These are phyloP conservation scores for Strobilomyces confusus DNA, from an alignment of 768 basidiomycete genomes.

Conservation along the genomic window DNA sequence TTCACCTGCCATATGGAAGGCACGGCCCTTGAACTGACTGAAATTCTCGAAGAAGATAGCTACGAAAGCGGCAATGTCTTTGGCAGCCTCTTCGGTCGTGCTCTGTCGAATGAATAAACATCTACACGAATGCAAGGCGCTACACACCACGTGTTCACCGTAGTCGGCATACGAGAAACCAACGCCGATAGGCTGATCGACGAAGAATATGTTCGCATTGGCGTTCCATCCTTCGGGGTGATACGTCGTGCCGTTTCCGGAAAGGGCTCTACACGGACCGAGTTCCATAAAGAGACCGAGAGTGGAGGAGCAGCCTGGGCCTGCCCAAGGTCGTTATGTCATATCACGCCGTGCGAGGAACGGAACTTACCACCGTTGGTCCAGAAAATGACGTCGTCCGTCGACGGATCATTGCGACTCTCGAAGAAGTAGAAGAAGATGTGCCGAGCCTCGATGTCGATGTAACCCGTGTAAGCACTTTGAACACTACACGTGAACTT, in stretches of 20 bases:
- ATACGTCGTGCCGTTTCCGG: constrained; percentile 45
- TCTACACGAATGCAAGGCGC: background rate
- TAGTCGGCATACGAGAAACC: constrained; percentile 46
- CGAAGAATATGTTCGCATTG: constrained; percentile 50
- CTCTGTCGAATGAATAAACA: constrained; percentile 32
- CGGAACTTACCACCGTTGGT: constrained; percentile 50
- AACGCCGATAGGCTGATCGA: constrained; percentile 44
- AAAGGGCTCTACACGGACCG: constrained; percentile 67
- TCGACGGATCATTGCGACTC: constrained; percentile 53
- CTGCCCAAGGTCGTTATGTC: constrained; percentile 9
- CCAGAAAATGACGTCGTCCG: constrained; percentile 58
- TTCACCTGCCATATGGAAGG: constrained; percentile 59
- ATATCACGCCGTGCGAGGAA: background rate
- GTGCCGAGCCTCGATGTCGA: constrained; percentile 61
- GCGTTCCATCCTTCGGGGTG: constrained; percentile 66
- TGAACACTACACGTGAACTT: background rate
- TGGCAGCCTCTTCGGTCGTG: constrained; percentile 63
- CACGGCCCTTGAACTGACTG: constrained; percentile 60
- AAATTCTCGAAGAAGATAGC: constrained; percentile 75
- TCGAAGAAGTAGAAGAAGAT: constrained; percentile 78
- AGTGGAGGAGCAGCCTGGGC: constrained; percentile 53
- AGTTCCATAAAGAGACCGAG: constrained; percentile 70
- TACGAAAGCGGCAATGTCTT: constrained; percentile 68
- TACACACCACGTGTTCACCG: constrained; percentile 37
- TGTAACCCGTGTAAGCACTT: constrained; percentile 66